Conservation (phyloP, 164 flowering plant species). For the Kingdonia uniflora region DNA sequence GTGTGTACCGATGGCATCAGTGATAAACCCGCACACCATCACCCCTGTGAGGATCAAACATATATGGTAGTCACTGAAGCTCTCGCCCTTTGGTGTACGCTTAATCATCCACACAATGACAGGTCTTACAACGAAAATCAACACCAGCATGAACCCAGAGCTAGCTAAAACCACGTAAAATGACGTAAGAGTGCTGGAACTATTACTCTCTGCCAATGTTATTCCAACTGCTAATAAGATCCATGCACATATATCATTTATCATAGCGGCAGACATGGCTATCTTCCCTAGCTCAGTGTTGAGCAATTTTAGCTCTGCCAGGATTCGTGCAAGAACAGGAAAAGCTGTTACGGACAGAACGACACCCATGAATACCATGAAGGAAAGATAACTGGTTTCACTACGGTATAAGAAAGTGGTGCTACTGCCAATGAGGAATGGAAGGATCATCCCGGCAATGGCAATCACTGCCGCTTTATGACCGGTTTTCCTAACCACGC, state of each 20-base stretch:
- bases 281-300: conserved; percentile 1
- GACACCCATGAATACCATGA: neutral
- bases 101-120: neutral
- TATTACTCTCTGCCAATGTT: neutral
- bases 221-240: neutral
- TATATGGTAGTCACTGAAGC: neutral
- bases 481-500: neutral
- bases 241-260: conserved; percentile 6
- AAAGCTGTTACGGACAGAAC: conserved; percentile 1
- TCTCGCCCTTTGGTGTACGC: conserved; percentile 2
- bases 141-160: neutral
- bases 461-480: neutral
- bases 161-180: neutral
- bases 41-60: conserved; percentile 2
- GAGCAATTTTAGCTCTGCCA: conserved; percentile 2
- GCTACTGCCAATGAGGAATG: neutral
- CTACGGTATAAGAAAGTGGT: neutral
- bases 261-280: conserved; percentile 2
- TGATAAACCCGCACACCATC: conserved; percentile 2
- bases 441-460: neutral
- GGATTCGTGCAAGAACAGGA: conserved; percentile 5
- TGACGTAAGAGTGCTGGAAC: neutral
- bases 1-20: conserved; percentile 5
- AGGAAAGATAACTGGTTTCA: neutral
- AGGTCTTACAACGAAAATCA: conserved; percentile 1